Percentiles rank a stretch among this genome's conserved stretches.
These are phyloP conservation scores for Forsythia viridissima DNA, from an alignment of 257 asterid genomes.

Conservation along the genomic window DNA sequence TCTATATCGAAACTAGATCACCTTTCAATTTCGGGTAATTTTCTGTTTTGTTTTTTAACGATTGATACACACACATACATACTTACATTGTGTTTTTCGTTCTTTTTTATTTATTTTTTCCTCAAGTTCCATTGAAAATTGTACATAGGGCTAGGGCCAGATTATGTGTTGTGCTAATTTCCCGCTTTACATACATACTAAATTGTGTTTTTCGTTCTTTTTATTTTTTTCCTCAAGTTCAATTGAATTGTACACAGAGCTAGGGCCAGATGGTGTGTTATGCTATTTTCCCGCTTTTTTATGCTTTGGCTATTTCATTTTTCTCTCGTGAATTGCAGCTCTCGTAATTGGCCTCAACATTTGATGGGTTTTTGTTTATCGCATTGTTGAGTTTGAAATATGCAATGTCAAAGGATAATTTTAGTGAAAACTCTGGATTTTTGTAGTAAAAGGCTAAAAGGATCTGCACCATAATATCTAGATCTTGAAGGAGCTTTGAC, in stretches of 20 bases:
- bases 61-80: too few species aligned
- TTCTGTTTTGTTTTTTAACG: not conserved
- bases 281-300: conserved; percentile 13
- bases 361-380: conserved; percentile 22
- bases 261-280: conserved; percentile 23
- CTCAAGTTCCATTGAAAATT: too few species aligned
- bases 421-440: conserved; percentile 18
- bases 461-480: conserved; percentile 14
- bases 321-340: conserved; percentile 26
- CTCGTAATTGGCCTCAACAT: conserved; percentile 25
- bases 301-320: not conserved
- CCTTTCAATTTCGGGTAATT: conserved; percentile 31
- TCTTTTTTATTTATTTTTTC: too few species aligned
- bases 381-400: conserved; percentile 24
- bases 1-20: conserved; percentile 6
- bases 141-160: too few species aligned
- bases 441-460: conserved; percentile 12
- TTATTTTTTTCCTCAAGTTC: not conserved
- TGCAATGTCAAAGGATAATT: conserved; percentile 16
- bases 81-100: too few species aligned
- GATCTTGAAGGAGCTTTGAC: conserved; percentile 25
- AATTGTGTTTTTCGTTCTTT: not conserved
- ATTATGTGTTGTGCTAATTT: too few species aligned
- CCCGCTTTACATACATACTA: not conserved
- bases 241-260: conserved; percentile 19